Evolutionary conservation across 305 asterid species (phyloP).

Genomic region (Solanum aculeatissimum): DNA sequence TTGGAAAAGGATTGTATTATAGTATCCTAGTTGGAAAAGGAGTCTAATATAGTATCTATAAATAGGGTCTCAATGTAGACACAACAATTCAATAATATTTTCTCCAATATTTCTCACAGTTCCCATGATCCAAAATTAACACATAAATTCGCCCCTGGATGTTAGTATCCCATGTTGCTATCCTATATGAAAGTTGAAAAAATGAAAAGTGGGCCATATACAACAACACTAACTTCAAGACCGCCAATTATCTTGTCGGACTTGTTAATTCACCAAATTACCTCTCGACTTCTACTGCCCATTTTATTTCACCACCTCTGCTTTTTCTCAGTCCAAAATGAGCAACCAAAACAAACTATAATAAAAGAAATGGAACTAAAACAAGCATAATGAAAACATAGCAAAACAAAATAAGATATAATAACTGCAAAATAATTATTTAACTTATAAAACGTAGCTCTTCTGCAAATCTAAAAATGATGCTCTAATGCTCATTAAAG

Average conservation of each 20-base stretch:
- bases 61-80: too few relatives aligned
- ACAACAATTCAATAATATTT: too few relatives aligned
- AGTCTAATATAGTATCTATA: too few relatives aligned
- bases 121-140: too few relatives aligned
- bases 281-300: neutral
- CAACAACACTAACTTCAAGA: neutral
- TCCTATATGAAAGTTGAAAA: neutral
- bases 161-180: neutral
- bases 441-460: neutral
- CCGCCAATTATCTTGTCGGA: neutral
- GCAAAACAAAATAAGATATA: neutral
- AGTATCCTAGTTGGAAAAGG: too few relatives aligned
- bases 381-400: neutral
- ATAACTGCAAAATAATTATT: neutral
- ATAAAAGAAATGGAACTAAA: neutral
- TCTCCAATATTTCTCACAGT: too few relatives aligned
- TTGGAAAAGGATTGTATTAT: too few relatives aligned
- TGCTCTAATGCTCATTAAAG: neutral
- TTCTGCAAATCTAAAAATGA: neutral
- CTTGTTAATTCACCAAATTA: neutral
- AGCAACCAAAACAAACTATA: neutral
- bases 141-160: too few relatives aligned
- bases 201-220: neutral
- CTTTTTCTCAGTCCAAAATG: neutral
- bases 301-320: neutral